Evolutionary conservation across 768 basidiomycete species (phyloP).

Genomic region (Mycena chlorophos): DNA sequence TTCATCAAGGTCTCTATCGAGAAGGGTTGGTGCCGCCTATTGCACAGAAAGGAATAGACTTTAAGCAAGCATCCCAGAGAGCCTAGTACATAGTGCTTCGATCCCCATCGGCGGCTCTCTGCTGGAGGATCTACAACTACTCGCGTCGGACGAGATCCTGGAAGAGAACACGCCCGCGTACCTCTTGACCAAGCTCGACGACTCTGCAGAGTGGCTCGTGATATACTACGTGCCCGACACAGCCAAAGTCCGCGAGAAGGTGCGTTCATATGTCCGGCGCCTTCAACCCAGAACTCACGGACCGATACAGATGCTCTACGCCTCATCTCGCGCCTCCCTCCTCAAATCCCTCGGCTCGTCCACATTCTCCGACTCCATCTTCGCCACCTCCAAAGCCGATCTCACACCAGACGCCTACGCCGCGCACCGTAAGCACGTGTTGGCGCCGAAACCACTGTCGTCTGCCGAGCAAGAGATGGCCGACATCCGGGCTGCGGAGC

Average conservation of each 20-base stretch:
- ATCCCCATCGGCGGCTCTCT: constrained; percentile 53
- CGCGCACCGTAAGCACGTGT: constrained; percentile 66
- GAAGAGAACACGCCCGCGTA: constrained; percentile 71
- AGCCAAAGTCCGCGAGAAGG: constrained; percentile 83
- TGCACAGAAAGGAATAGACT: constrained; percentile 19
- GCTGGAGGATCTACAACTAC: constrained; percentile 57
- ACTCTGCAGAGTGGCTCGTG: constrained; percentile 65
- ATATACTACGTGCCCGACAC: constrained; percentile 82
- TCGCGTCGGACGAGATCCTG: constrained; percentile 48
- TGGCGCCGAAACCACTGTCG: constrained; percentile 81
- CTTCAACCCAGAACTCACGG: not conserved
- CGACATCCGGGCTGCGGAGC: constrained; percentile 75
- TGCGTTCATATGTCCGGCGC: constrained; percentile 29
- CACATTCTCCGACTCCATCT: constrained; percentile 71
- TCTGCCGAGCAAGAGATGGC: constrained; percentile 80
- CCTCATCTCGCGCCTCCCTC: constrained; percentile 70
- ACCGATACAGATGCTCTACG: constrained; percentile 79
- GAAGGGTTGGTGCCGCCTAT: constrained; percentile 55
- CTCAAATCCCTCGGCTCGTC: constrained; percentile 74
- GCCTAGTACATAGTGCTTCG: constrained; percentile 60
- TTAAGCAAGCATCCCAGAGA: constrained; percentile 47
- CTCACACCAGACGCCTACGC: constrained; percentile 69
- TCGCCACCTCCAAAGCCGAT: constrained; percentile 73
- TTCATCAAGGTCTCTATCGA: constrained; percentile 78
- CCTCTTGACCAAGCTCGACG: constrained; percentile 65